Evolutionary conservation across 2,329 filamentous ascomycete species (phyloP).

Genomic region (Penicillium sp.): DNA sequence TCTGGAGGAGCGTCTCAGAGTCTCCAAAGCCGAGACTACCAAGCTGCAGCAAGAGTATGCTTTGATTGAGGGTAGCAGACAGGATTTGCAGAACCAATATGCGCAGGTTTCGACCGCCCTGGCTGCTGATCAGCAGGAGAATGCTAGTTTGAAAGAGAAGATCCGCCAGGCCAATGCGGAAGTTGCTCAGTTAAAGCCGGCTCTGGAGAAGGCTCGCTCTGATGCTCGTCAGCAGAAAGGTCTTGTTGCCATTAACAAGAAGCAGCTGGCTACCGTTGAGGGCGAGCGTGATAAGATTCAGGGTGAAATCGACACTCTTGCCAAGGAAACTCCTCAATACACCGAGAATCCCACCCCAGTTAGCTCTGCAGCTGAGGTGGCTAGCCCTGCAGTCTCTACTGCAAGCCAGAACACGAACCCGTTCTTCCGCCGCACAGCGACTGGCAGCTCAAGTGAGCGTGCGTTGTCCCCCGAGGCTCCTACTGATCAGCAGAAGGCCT

Average conservation of each 20-base stretch:
- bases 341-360: slow-evolving; percentile 44
- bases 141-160: slow-evolving; percentile 79
- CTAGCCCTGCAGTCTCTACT: slow-evolving; percentile 65
- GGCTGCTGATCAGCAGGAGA: slow-evolving; percentile 87
- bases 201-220: slow-evolving; percentile 88
- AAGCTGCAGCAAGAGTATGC: slow-evolving; percentile 84
- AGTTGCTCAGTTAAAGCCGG: slow-evolving; percentile 79
- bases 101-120: slow-evolving; percentile 72
- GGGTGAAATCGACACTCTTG: slow-evolving; percentile 70
- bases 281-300: slow-evolving; percentile 85
- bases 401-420: slow-evolving; percentile 82
- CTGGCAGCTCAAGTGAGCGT: slow-evolving; percentile 49
- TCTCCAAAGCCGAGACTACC: slow-evolving; percentile 76
- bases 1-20: slow-evolving; percentile 78
- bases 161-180: slow-evolving; percentile 82
- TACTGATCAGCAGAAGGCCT: slow-evolving; percentile 64
- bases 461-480: slow-evolving; percentile 49
- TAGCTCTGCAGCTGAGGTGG: slow-evolving; percentile 54
- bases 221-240: slow-evolving; percentile 95
- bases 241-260: slow-evolving; percentile 96
- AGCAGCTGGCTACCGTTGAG: slow-evolving; percentile 89
- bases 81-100: slow-evolving; percentile 82
- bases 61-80: slow-evolving; percentile 75
- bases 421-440: slow-evolving; percentile 75
- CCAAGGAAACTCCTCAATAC: slow-evolving; percentile 63